Conservation (phyloP, 441 rosid genomes). For the Pelargonium myrrhifolium region DNA sequence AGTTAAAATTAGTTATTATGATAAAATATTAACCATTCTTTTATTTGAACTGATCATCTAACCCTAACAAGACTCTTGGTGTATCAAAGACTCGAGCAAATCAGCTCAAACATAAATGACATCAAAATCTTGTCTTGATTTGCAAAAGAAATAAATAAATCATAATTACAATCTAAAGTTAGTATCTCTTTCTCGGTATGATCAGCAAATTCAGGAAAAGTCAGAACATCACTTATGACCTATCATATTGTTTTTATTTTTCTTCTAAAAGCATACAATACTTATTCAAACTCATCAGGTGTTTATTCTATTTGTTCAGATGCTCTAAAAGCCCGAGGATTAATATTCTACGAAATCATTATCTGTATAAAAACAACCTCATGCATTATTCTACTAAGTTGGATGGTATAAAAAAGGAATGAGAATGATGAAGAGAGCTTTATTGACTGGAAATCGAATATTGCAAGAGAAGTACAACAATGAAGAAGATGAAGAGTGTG, state of each 20-base stretch:
- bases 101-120: neutral
- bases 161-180: neutral
- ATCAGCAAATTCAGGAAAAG: neutral
- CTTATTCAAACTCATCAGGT: neutral
- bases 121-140: neutral
- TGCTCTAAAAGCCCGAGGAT: too few species aligned
- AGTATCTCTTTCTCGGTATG: neutral
- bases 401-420: too few species aligned
- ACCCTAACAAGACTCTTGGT: neutral
- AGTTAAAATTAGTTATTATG: neutral
- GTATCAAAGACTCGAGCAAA: neutral
- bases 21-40: neutral
- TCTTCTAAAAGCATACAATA: neutral
- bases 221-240: neutral
- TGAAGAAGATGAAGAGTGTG: too few species aligned
- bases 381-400: too few species aligned
- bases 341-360: too few species aligned
- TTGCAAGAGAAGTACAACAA: too few species aligned
- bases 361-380: too few species aligned
- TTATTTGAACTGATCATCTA: neutral
- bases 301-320: neutral
- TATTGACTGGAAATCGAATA: too few species aligned
- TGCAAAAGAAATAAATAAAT: too few species aligned
- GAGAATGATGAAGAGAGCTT: too few species aligned
- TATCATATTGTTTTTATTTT: neutral